Evolutionary conservation across 148 eudicot species (phyloP), one percentile per base, ranked within the genome.

Genomic region (Camellia sinensis): DNA sequence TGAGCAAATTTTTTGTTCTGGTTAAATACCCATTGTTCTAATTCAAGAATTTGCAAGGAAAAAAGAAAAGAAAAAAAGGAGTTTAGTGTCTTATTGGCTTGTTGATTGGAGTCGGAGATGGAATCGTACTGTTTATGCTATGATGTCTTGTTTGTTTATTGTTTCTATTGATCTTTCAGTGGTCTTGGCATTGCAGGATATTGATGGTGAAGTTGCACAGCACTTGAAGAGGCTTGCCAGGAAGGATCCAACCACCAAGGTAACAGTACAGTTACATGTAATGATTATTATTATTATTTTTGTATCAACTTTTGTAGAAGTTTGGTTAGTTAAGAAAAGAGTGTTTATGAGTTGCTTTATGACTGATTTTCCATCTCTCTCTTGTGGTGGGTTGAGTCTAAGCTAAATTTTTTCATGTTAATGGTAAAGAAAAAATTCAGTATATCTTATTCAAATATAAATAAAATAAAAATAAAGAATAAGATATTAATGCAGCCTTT

Each of bases 171-270:
- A 68, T 63, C 71, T 76, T 29, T 71, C 18, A 13, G 22, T 48
- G 50, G 40, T 17, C 60, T 71, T 79, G 40, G 22, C 5, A 7
- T 80, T 85, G 88, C 78, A 93, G 97, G 99, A 90, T 67, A 84
- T 93, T 78, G 99, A 96, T 77, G 85, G 94, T 86, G 99, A 96
- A 82, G 72, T 96, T 79, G 90, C 92, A 67, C 98, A 88, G 78
- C 91, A 90, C 85, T 78, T 96, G 87, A 96, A 90, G 88, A 87
- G 99, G 88, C 97, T 96, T 83, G 89, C 95, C 15, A 86, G 99
- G 73, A 93, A 91, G 86, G 99, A 96, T 70, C 95, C 97, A 21
- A 89, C 90, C 9, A 96, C 99, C 15, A 96, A 96, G 94, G 98
- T 95, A 79, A 78, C 73, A 12, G 52, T 45, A 40, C 10, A 8